phyloP scores from a whole-genome alignment of 495 filamentous ascomycete species.

The Penicillium roqueforti region DNA sequence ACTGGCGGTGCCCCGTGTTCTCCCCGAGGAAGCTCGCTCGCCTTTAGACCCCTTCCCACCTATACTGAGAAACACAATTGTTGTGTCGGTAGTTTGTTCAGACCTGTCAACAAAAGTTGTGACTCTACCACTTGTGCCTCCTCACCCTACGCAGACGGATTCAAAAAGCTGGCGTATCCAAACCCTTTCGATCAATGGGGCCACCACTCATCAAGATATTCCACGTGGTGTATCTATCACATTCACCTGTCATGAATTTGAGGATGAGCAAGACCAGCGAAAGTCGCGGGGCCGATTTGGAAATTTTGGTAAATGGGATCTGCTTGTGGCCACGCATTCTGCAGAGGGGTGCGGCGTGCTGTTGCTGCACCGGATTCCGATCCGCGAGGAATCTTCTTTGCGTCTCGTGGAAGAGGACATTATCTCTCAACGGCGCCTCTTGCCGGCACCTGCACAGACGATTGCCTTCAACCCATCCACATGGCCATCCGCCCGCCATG shows the following conservation, averaged over 20 bases:
- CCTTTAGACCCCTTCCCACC: slow-evolving; percentile 53
- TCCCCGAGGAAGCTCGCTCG: slow-evolving; percentile 41
- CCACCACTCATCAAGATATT: slow-evolving; percentile 53
- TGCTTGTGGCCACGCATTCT: slow-evolving; percentile 60
- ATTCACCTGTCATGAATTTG: slow-evolving; percentile 48
- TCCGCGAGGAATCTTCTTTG: slow-evolving; percentile 33
- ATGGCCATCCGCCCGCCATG: slow-evolving; percentile 54
- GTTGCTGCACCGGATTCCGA: slow-evolving; percentile 50
- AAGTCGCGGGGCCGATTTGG: slow-evolving; percentile 28
- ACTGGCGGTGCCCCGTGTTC: slow-evolving; percentile 56
- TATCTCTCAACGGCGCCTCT: slow-evolving; percentile 57
- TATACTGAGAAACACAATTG: slow-evolving; percentile 59
- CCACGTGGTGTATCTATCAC: slow-evolving; percentile 65
- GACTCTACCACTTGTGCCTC: slow-evolving; percentile 68
- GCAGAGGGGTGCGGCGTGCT: slow-evolving; percentile 62
- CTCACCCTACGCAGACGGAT: slow-evolving; percentile 51
- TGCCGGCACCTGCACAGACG: slow-evolving; percentile 59
- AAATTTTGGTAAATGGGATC: slow-evolving; percentile 41
- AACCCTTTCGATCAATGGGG: slow-evolving; percentile 48
- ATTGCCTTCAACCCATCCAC: slow-evolving; percentile 71
- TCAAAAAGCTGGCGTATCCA: slow-evolving; percentile 54
- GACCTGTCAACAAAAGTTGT: slow-evolving; percentile 65
- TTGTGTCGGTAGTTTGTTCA: slow-evolving; percentile 67
- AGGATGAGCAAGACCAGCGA: slow-evolving; percentile 24
- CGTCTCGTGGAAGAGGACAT: slow-evolving; percentile 40